Base-by-base conservation (phyloP, 495 filamentous ascomycete species). In the Neurospora sp. region DNA sequence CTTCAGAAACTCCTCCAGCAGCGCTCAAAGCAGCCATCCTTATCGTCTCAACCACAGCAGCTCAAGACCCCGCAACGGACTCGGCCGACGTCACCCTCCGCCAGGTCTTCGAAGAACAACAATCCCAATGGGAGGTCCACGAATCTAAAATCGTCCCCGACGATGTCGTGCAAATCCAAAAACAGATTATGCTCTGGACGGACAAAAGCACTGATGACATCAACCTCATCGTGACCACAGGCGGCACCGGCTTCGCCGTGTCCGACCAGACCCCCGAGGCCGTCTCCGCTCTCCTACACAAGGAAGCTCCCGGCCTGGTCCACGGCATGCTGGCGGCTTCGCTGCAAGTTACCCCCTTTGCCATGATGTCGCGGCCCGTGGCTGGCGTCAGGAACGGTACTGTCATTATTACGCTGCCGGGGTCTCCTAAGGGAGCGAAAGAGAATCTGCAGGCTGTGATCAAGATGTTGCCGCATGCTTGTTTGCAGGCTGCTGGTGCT, bases 341-440 rank as follows among this genome's bases (percentile, higher is more conserved):
- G 5, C 80, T 97, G 39, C 84, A 88, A 41, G 89, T 97, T 73
- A 99, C 96, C 6, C 94, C 94, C 69, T 99, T 98, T 83, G 96
- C 95, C n/a, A 90, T 97, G 84, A 98, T 98, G 96, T 92, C 96
- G 72, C 89, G 96, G 72, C 95, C 96, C 16, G 93, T 97, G 71
- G 96, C 96, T 70, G 96, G 96, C 11, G 91, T 96, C 12, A 87
- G 96, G 39, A 90, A 94, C 75, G 90, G 90, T 75, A 90, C 94
- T 7, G 82, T 99, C 70, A 93, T 99, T 62, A 83, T 98, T 69
- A 98, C 96, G 0, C 86, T 99, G 46, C 96, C 96, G 0, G 96
- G 96, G 35, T 98, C 96, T 3, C 96, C 96, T 2, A 98, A 97
- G 84, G 96, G 94, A n/a, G 96, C 96, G 4, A 91, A 89, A 78